phyloP scores from a whole-genome alignment of 345 rosid genomes.

The Rhizophora apiculata region DNA sequence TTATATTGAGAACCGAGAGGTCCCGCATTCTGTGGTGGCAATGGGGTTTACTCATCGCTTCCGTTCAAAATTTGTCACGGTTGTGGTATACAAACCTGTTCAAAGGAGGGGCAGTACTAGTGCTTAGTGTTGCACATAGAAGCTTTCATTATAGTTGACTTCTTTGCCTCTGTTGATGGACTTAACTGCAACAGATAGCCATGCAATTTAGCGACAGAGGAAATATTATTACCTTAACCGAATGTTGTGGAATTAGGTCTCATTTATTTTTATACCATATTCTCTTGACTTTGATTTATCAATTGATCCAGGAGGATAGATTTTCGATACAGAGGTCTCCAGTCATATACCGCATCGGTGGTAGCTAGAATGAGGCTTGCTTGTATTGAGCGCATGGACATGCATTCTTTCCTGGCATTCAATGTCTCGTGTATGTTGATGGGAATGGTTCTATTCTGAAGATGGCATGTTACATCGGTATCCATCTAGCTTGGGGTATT shows the following conservation, averaged over 20 bases:
- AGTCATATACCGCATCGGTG: background rate
- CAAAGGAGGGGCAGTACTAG: slow-evolving; percentile 41
- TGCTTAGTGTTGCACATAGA: slow-evolving; percentile 35
- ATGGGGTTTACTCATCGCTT: slow-evolving; percentile 94
- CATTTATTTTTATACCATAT: slow-evolving; percentile 13
- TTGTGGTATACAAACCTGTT: slow-evolving; percentile 83
- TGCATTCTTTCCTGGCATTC: background rate
- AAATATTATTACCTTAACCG: slow-evolving; percentile 19
- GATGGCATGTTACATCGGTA: no score
- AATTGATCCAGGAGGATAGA: slow-evolving; percentile 12
- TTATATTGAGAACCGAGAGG: slow-evolving; percentile 76
- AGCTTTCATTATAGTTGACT: slow-evolving; percentile 8
- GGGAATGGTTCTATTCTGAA: no score
- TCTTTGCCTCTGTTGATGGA: slow-evolving; percentile 18
- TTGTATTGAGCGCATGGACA: background rate
- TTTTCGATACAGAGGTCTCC: slow-evolving; percentile 12
- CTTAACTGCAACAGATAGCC: slow-evolving; percentile 15
- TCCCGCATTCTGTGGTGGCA: slow-evolving; percentile 86
- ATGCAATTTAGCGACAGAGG: slow-evolving; percentile 18
- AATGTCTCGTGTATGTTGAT: no score
- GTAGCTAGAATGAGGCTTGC: background rate
- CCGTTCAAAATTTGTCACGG: slow-evolving; percentile 80
- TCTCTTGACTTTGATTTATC: slow-evolving; percentile 16
- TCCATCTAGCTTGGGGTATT: no score
- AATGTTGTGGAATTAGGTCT: slow-evolving; percentile 11